These are phyloP conservation scores for Biancaea sappan DNA, from an alignment of 306 rosid species.

Conservation along the genomic window DNA sequence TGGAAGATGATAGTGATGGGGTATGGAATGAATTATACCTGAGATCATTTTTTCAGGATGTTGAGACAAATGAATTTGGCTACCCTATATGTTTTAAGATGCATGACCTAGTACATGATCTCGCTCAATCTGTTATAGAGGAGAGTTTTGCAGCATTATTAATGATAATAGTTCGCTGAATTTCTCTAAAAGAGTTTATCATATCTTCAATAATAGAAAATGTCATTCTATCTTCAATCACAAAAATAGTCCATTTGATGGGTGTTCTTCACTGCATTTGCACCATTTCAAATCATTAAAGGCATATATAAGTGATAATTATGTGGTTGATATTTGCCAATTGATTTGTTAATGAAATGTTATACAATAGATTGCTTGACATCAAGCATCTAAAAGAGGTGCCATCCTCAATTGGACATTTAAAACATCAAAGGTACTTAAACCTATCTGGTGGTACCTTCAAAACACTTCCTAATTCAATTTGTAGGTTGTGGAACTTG, in stretches of 20 bases:
- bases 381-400: accelerated
- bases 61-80: neutral
- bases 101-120: slow-evolving; percentile 33
- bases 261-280: neutral
- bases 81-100: neutral
- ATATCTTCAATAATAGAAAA: no score
- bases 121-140: neutral
- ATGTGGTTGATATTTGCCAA: no score
- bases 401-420: neutral
- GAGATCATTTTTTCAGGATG: slow-evolving; percentile 38
- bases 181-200: neutral
- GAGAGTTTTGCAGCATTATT: neutral
- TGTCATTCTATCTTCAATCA: no score
- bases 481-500: neutral
- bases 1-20: neutral
- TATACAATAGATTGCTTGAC: neutral
- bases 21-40: slow-evolving; percentile 26
- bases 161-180: neutral
- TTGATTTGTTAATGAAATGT: neutral
- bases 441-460: neutral
- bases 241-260: accelerated
- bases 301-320: neutral
- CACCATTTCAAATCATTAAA: neutral
- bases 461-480: slow-evolving; percentile 14
- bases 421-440: slow-evolving; percentile 27